Conservation (phyloP, 306 rosid genomes). For the Bauhinia variegata region DNA sequence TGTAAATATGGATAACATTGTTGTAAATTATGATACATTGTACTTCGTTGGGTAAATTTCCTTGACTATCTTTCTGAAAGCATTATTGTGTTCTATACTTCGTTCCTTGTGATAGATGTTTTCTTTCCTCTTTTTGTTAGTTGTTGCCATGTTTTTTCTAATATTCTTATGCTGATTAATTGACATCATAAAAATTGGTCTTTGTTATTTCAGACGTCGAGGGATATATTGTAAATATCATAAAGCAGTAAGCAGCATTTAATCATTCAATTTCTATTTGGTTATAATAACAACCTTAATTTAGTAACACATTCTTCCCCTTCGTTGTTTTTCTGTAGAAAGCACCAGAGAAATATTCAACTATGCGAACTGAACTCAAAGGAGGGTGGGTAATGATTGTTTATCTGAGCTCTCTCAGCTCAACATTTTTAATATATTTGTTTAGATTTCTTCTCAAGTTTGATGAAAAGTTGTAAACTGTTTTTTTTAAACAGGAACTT, state of each 20-base stretch:
- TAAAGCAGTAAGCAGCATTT: conserved; percentile 65
- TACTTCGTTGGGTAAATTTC: neutral
- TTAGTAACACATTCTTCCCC: conserved; percentile 11
- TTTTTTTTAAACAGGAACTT: conserved; percentile 64
- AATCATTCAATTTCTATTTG: conserved; percentile 22
- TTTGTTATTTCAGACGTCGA: conserved; percentile 64
- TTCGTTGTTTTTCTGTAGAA: conserved; percentile 51
- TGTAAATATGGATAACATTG: no score
- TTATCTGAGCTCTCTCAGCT: neutral
- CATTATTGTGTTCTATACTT: neutral
- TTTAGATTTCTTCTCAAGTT: conserved; percentile 10
- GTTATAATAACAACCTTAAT: conserved; percentile 12
- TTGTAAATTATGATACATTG: neutral
- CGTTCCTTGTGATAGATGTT: conserved; percentile 8
- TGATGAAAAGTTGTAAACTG: neutral
- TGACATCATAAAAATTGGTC: conserved; percentile 26
- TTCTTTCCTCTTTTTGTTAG: neutral
- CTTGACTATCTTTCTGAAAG: neutral
- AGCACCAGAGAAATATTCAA: conserved; percentile 72
- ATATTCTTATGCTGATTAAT: conserved; percentile 26
- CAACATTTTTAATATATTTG: conserved; percentile 21
- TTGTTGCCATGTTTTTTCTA: conserved; percentile 4
- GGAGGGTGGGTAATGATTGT: conserved; percentile 74
- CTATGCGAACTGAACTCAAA: conserved; percentile 78
- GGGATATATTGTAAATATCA: conserved; percentile 85